Conservation (phyloP, 2,329 filamentous ascomycete species). For the Berkeleyomyces rouxiae region DNA sequence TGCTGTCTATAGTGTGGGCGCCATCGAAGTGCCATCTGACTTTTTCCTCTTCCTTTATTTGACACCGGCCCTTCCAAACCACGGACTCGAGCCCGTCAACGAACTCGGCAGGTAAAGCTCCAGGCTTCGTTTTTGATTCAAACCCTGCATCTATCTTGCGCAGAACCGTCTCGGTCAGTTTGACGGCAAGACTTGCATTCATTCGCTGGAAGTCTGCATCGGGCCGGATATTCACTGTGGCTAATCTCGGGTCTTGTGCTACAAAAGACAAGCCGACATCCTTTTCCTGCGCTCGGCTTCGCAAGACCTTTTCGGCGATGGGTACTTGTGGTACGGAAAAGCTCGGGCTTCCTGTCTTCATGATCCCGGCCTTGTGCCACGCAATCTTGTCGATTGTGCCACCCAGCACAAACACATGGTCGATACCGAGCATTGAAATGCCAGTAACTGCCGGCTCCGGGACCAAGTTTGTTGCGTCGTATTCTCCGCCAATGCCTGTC, state of each 20-base stretch:
- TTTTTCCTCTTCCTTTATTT: conserved; percentile 27
- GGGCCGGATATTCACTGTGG: conserved; percentile 31
- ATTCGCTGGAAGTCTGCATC: conserved; percentile 40
- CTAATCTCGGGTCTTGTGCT: conserved; percentile 29
- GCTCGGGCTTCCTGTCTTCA: conserved; percentile 41
- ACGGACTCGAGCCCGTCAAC: conserved; percentile 57
- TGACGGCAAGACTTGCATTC: conserved; percentile 38
- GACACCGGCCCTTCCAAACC: conserved; percentile 65
- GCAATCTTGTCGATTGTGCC: conserved; percentile 48
- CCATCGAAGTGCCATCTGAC: conserved; percentile 83
- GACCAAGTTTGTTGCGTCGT: conserved; percentile 52
- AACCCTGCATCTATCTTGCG: conserved; percentile 26
- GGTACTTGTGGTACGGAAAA: conserved; percentile 40
- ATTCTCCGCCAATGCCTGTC: conserved; percentile 50
- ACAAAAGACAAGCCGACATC: conserved; percentile 31
- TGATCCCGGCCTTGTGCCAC: conserved; percentile 60
- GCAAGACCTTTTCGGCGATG: conserved; percentile 29
- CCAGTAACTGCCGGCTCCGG: conserved; percentile 39
- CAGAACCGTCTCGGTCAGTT: conserved; percentile 34
- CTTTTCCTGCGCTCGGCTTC: conserved; percentile 36
- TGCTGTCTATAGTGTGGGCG: conserved; percentile 81
- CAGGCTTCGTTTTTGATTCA: conserved; percentile 9
- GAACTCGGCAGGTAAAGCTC: conserved; percentile 44
- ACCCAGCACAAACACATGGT: conserved; percentile 49
- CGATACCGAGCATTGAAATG: conserved; percentile 51